These are phyloP conservation scores for Fraxinus sp. DNA, from an alignment of 305 asterid species.

Conservation along the genomic window DNA sequence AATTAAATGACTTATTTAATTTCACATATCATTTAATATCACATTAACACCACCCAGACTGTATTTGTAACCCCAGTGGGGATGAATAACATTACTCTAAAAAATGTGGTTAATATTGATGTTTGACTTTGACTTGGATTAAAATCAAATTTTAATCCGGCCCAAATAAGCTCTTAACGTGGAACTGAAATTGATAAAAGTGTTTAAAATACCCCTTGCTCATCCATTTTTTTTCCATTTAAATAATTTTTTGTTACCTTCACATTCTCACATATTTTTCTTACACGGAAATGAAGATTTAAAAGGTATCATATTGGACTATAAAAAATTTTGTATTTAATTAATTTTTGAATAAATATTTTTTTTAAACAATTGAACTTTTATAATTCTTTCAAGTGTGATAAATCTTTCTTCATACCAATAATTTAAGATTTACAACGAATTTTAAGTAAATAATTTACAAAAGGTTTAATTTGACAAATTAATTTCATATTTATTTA, in stretches of 20 bases:
- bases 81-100: too few species aligned
- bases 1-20: too few species aligned
- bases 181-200: not conserved
- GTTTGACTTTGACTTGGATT: too few species aligned
- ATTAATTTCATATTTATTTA: too few species aligned
- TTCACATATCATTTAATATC: too few species aligned
- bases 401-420: not conserved
- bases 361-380: not conserved
- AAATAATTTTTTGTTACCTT: not conserved
- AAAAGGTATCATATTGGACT: not conserved
- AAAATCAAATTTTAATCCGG: too few species aligned
- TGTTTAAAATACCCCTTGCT: not conserved
- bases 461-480: too few species aligned
- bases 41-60: too few species aligned
- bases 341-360: too few species aligned
- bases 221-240: not conserved
- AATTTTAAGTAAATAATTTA: not conserved
- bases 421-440: not conserved
- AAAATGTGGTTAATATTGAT: too few species aligned
- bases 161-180: not conserved
- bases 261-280: not conserved
- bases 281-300: not conserved
- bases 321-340: too few species aligned
- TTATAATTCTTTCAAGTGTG: not conserved
- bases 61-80: too few species aligned